Percentiles rank a stretch among this genome's conserved stretches.
phyloP scores from a whole-genome alignment of 495 filamentous ascomycete species.

The Lepidopterella palustris region DNA sequence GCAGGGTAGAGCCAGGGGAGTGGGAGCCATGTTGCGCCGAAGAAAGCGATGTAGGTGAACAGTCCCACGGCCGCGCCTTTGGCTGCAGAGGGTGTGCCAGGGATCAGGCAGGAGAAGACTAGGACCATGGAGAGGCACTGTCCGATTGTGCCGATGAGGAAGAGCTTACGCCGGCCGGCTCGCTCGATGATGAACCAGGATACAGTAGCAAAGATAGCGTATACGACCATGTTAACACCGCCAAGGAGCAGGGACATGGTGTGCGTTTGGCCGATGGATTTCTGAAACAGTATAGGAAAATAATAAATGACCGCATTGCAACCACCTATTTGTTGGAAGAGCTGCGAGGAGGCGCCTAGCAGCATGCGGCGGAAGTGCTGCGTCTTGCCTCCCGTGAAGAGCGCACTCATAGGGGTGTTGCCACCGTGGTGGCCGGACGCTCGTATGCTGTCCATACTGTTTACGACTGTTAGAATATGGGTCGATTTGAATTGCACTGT shows the following conservation, averaged over 20 bases:
- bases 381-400: constrained; percentile 57
- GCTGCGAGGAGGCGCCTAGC: constrained; percentile 55
- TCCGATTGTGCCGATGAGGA: constrained; percentile 24
- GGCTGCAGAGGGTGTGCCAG: constrained; percentile 6
- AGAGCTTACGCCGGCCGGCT: constrained; percentile 22
- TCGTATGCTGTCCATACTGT: constrained; percentile 56
- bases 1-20: constrained; percentile 61
- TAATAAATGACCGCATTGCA: constrained; percentile 85
- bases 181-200: constrained; percentile 59
- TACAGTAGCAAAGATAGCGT: constrained; percentile 67
- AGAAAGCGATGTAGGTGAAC: constrained; percentile 35
- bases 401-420: constrained; percentile 48
- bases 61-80: constrained; percentile 28
- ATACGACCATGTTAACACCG: constrained; percentile 75
- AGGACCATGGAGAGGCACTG: constrained; percentile 36
- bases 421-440: constrained; percentile 52
- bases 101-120: constrained; percentile 23
- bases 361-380: constrained; percentile 60
- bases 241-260: constrained; percentile 63
- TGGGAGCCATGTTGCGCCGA: constrained; percentile 54
- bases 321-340: constrained; percentile 74
- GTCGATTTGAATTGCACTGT: too few relatives aligned
- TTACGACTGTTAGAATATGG: too few relatives aligned
- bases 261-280: constrained; percentile 51
- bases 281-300: constrained; percentile 68